Evolutionary conservation across 2,329 filamentous ascomycete genomes (phyloP), one percentile per base, ranked within the genome.

Genomic region (Bipolaris cookei): DNA sequence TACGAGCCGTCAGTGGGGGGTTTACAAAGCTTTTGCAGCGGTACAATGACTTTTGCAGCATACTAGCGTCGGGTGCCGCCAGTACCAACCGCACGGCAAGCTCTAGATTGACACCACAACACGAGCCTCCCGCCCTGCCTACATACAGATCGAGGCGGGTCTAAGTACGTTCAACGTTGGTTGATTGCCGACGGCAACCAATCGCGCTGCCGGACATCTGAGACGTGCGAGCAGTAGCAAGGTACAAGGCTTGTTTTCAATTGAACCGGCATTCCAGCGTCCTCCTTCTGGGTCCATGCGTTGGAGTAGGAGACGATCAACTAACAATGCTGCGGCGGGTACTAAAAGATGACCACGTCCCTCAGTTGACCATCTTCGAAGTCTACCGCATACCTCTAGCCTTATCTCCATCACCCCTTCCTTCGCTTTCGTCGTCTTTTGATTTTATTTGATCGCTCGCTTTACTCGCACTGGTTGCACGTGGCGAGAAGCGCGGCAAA

Each of bases 271-370:
- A 74, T 73, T 75, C 69, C 55, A 74, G 63, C 61, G 54, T 64
- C 55, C 39, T 42, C 56, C 62, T 52, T 48, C 63, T 63, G 67
- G 68, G 65, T 52, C 65, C 64, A 66, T 68, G 70, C 70, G 64
- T 66, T 54, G 51, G 59, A 66, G 28, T 30, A 30, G 28, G 10
- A 66, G 64, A 69, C 66, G 65, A 63, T 66, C 56, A 50, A 58
- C 54, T 62, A 46, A 54, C 39, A 62, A 61, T 32, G 42, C 42
- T 58, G 53, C 50, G 54, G 55, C 60, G 51, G 67, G 68, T 75
- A 75, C 71, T 75, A 75, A 75, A 74, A 70, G 68, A 72, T 73
- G 67, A 70, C 67, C 67, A 70, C 70, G 56, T 71, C 73, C 71
- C 68, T 58, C 58, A 18, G 66, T 62, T 63, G 62, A 45, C 34